Evolutionary conservation across 257 asterid genomes (phyloP), one percentile per base, ranked within the genome.

Genomic region (Lithospermum erythrorhizon): DNA sequence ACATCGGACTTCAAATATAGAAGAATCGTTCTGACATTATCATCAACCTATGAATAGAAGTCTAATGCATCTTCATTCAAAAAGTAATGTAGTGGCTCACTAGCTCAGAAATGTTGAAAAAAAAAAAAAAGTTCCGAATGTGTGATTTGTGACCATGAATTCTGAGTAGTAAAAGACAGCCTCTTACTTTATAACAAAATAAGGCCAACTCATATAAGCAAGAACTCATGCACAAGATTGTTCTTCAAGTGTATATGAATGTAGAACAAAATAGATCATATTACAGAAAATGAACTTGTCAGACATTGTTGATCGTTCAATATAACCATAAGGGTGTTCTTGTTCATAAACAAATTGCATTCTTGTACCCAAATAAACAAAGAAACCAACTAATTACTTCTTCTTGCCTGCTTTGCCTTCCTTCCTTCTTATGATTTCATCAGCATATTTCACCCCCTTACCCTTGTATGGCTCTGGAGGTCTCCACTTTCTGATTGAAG

Each of bases 401-500:
- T 91, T 91, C 84, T 88, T 91, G 70, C 98, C 97, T 15, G 95
- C 95, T 80, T 91, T 91, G 35, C 98, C 98, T 71, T 91, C 98
- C 72, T 91, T 88, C 52, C 96, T 88, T 80, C 96, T 79, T 16
- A 91, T 80, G 4, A 91, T 55, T 73, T 91, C 98, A 73, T 91
- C 95, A 2, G 97, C 97, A 71, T 88, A 91, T 67, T 81, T 88
- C 73, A 88, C 94, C 18, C 98, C 98, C 62, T 91, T 91, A 67
- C 97, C 97, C 59, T 91, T 91, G 76, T 91, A 91, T 6, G 98
- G 98, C 85, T 91, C 98, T 4, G 98, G 98, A 24, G 98, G 98
- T 65, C 98, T 91, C 98, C 98, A 91, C 63, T 88, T 91, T 76
- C 97, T 78, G 21, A 91, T 82, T 1, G 95, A 73, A 58, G 97